Evolutionary conservation across 495 filamentous ascomycete species (phyloP).

Genomic region (Annulohypoxylon nitens): DNA sequence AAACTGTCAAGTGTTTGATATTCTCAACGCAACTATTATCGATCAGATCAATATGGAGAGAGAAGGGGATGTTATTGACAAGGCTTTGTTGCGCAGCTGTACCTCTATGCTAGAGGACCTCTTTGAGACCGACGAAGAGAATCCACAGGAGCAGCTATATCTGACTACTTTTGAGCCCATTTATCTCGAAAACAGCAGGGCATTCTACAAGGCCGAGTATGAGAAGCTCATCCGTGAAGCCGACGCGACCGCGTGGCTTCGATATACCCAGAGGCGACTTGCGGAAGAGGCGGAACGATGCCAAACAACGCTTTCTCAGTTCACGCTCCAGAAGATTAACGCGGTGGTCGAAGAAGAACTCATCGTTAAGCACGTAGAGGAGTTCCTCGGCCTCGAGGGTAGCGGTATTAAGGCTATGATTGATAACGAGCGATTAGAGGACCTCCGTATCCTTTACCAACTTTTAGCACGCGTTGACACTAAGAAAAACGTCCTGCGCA

Average conservation of each 20-base stretch:
- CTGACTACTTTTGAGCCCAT: conserved; percentile 82
- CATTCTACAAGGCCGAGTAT: conserved; percentile 84
- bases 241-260: conserved; percentile 86
- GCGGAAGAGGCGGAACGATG: conserved; percentile 86
- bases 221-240: conserved; percentile 77
- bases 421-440: conserved; percentile 84
- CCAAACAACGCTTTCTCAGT: conserved; percentile 76
- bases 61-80: conserved; percentile 90
- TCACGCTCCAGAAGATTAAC: conserved; percentile 79
- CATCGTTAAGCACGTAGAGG: conserved; percentile 78
- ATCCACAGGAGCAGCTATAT: conserved; percentile 83
- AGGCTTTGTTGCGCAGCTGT: conserved; percentile 82
- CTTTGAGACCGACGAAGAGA: conserved; percentile 82
- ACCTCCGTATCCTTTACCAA: conserved; percentile 80
- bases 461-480: conserved; percentile 83
- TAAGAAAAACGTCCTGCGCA: conserved; percentile 77
- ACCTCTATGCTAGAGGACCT: conserved; percentile 92
- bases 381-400: conserved; percentile 85
- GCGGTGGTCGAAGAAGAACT: conserved; percentile 84
- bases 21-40: conserved; percentile 84
- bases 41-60: conserved; percentile 94
- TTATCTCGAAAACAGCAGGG: conserved; percentile 76
- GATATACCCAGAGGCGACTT: conserved; percentile 78
- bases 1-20: conserved; percentile 69
- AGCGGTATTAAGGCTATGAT: conserved; percentile 92